A percentile compares a stretch with the other conserved stretches of the same genome.
Evolutionary conservation across 495 filamentous ascomycete species (phyloP).

Genomic region (Clavariopsis aquatica): DNA sequence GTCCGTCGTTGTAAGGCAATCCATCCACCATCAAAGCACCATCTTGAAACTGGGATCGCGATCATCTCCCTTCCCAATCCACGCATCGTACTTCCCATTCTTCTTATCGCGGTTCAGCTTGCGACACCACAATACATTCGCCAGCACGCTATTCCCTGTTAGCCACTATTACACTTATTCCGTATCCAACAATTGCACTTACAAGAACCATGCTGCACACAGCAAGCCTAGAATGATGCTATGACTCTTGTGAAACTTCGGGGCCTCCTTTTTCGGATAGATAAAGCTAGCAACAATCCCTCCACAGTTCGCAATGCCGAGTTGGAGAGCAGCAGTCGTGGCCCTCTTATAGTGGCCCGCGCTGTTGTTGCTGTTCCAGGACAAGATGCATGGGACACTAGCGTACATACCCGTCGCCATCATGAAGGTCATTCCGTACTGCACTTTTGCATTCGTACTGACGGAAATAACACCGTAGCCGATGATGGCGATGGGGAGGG

Average conservation of each 20-base stretch:
- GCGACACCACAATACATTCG: constrained; percentile 64
- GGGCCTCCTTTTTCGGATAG: constrained; percentile 57
- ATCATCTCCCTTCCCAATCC: constrained; percentile 62
- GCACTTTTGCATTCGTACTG: constrained; percentile 11
- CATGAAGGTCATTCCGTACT: constrained; percentile 38
- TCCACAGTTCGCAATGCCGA: constrained; percentile 54
- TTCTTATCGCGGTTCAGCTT: constrained; percentile 69
- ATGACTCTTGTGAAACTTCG: constrained; percentile 53
- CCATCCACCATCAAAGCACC: constrained; percentile 50
- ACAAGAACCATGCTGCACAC: constrained; percentile 66
- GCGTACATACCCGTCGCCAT: constrained; percentile 38
- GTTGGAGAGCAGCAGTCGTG: constrained; percentile 42
- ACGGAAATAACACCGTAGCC: constrained; percentile 34
- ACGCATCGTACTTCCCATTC: constrained; percentile 62
- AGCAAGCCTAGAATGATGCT: constrained; percentile 60
- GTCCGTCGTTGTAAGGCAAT: neutral
- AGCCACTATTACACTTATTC: neutral
- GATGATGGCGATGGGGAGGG: constrained; percentile 35
- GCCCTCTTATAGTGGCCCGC: constrained; percentile 38
- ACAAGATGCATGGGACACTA: constrained; percentile 28
- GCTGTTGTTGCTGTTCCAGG: constrained; percentile 35
- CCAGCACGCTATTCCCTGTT: constrained; percentile 44
- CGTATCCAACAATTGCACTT: constrained; percentile 41
- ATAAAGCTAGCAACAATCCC: constrained; percentile 59
- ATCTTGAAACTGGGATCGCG: constrained; percentile 66